phyloP scores from a whole-genome alignment of 1,284 basidiomycete species.

The Cryptococcus sp. region DNA sequence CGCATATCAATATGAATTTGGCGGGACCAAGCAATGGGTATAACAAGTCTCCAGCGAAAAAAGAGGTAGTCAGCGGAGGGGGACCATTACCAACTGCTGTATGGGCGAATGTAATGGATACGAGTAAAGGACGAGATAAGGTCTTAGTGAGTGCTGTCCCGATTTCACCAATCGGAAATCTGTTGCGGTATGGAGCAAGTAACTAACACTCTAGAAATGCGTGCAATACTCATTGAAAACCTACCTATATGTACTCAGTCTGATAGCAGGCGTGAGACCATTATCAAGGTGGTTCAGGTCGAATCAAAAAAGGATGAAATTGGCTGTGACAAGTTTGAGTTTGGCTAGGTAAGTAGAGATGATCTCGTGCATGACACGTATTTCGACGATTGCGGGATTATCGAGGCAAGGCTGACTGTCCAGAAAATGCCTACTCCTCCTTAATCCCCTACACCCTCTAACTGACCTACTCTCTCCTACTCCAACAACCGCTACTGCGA shows the following conservation, averaged over 20 bases:
- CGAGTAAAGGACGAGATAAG: constrained; percentile 42
- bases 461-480: constrained; percentile 34
- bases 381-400: too few relatives aligned
- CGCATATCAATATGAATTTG: too few relatives aligned
- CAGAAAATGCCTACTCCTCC: constrained; percentile 43
- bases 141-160: constrained; percentile 29
- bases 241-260: constrained; percentile 38
- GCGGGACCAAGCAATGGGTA: too few relatives aligned
- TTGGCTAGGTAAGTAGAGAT: neutral
- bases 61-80: neutral
- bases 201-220: constrained; percentile 29
- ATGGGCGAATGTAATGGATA: constrained; percentile 36
- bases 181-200: neutral
- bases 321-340: constrained; percentile 25
- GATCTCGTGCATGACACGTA: neutral
- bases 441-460: constrained; percentile 40
- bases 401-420: too few relatives aligned
- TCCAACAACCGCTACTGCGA: constrained; percentile 34
- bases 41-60: too few relatives aligned
- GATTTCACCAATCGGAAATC: too few relatives aligned
- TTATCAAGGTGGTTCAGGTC: constrained; percentile 31
- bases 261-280: constrained; percentile 32
- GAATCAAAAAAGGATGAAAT: constrained; percentile 28
- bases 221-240: constrained; percentile 39
- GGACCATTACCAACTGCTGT: constrained; percentile 24